phyloP scores from a whole-genome alignment of 441 rosid species.

The Gossypium lobatum region DNA sequence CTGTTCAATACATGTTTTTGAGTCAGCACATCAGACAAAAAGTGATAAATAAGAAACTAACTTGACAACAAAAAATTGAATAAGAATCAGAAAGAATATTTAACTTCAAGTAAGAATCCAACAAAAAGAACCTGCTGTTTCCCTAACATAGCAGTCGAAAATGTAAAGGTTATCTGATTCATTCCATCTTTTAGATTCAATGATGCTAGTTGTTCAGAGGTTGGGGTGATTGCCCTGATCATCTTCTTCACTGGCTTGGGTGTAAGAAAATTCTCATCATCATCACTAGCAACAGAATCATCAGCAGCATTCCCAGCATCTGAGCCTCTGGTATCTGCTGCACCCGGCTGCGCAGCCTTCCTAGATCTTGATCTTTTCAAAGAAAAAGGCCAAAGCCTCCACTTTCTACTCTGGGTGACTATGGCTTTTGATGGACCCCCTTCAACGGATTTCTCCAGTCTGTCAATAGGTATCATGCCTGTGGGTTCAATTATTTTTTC shows the following conservation, averaged over 20 bases:
- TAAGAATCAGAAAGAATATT: conserved; percentile 3
- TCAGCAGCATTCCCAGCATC: conserved; percentile 28
- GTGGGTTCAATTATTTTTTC: conserved; percentile 42
- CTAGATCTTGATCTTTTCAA: conserved; percentile 44
- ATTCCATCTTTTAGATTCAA: conserved; percentile 78
- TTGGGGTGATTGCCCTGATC: conserved; percentile 55
- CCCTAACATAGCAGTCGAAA: conserved; percentile 89
- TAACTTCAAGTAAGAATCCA: conserved; percentile 8
- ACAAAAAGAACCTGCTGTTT: conserved; percentile 62
- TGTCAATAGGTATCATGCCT: conserved; percentile 56
- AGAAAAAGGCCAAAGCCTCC: conserved; percentile 92
- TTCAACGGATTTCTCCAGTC: conserved; percentile 34
- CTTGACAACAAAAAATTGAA: conserved; percentile 3
- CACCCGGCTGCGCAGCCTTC: conserved; percentile 21
- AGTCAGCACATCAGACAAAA: conserved; percentile 3
- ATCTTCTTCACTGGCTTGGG: conserved; percentile 48
- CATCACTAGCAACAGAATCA: conserved; percentile 16
- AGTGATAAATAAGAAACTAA: background rate
- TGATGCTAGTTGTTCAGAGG: conserved; percentile 80
- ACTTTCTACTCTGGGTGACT: conserved; percentile 47
- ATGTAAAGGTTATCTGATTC: conserved; percentile 69
- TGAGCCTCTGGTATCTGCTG: conserved; percentile 23
- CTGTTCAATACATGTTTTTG: conserved; percentile 29
- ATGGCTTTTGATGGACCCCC: conserved; percentile 35
- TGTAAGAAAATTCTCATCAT: conserved; percentile 25